Evolutionary conservation across 83 land plant genomes (phyloP).

Genomic region (Isoetes engelmannii): DNA sequence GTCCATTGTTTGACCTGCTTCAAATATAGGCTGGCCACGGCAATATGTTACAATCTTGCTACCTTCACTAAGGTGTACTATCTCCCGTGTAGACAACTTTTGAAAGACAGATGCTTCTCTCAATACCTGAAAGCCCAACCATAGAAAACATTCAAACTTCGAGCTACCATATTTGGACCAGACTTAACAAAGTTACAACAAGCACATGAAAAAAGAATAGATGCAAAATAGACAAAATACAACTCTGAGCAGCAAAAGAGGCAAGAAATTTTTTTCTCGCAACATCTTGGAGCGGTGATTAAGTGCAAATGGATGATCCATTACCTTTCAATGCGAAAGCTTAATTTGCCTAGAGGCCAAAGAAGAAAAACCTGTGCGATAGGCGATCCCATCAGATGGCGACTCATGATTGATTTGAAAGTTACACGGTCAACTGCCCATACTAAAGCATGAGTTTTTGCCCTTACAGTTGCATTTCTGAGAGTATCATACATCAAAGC

Average conservation of each 20-base stretch:
- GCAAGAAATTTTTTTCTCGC: neutral
- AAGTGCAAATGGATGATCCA: no score
- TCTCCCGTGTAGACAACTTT: constrained; percentile 23
- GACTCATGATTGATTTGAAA: constrained; percentile 27
- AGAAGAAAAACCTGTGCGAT: constrained; percentile 19
- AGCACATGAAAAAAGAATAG: no score
- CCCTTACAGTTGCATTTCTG: constrained; percentile 29
- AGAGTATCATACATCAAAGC: constrained; percentile 28
- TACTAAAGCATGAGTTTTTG: constrained; percentile 24
- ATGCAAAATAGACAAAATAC: neutral
- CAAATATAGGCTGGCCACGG: constrained; percentile 21
- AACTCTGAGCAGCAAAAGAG: neutral
- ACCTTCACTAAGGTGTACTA: constrained; percentile 17
- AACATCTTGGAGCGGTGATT: no score
- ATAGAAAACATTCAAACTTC: no score
- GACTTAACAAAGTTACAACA: no score
- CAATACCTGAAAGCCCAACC: constrained; percentile 15
- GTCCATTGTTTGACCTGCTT: constrained; percentile 24
- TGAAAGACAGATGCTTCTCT: constrained; percentile 24
- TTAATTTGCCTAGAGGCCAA: no score
- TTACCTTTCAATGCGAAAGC: no score
- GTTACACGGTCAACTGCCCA: constrained; percentile 31
- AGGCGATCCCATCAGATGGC: constrained; percentile 26
- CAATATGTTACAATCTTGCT: constrained; percentile 12
- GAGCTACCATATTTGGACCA: no score